phyloP scores from a whole-genome alignment of 2,329 filamentous ascomycete species.

The Penicillium frequentans region DNA sequence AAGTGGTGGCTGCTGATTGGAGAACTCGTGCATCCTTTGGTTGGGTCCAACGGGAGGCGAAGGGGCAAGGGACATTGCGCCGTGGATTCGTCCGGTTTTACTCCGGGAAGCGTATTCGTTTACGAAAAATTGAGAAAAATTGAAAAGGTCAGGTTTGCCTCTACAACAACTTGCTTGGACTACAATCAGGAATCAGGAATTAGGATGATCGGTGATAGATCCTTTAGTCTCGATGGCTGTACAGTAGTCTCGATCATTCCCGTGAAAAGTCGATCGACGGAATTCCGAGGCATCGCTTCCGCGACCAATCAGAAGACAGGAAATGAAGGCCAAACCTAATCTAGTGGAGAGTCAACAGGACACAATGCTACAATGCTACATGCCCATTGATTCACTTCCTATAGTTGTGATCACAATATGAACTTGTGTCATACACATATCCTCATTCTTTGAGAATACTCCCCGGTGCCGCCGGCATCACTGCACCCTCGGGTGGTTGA shows the following conservation, averaged over 20 bases:
- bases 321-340: conserved; percentile 1
- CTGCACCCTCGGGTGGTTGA: conserved; percentile 23
- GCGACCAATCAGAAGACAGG: background rate
- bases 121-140: background rate
- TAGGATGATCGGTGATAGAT: no score
- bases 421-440: no score
- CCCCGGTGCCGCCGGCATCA: conserved; percentile 21
- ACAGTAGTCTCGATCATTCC: background rate
- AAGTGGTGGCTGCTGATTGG: conserved; percentile 2
- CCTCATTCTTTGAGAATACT: background rate
- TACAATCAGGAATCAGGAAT: no score
- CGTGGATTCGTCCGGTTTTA: background rate
- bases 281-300: background rate
- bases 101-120: background rate
- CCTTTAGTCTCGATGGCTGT: background rate
- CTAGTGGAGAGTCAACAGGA: background rate
- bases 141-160: no score
- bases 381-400: background rate
- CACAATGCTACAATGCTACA: background rate
- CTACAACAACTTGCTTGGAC: no score
- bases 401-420: background rate
- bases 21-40: background rate
- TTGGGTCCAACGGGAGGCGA: conserved; percentile 2
- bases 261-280: background rate
- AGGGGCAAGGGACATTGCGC: conserved; percentile 4